phyloP scores from a whole-genome alignment of 805 yeast species.

The Hemisphaericaspora nanyangensis region DNA sequence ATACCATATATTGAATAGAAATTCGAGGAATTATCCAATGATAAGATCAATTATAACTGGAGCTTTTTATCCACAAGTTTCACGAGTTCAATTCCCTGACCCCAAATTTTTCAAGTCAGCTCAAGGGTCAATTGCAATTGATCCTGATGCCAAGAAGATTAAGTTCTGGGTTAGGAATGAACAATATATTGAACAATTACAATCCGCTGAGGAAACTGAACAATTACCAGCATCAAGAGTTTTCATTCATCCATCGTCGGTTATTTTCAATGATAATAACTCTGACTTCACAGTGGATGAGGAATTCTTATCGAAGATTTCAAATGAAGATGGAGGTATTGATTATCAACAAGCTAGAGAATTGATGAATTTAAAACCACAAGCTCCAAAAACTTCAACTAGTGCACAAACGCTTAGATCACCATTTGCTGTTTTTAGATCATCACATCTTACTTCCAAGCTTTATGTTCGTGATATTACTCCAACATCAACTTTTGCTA shows the following conservation, averaged over 20 bases:
- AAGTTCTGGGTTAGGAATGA: slow-evolving; percentile 73
- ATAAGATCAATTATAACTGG: slow-evolving; percentile 72
- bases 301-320: slow-evolving; percentile 6
- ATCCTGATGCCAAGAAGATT: slow-evolving; percentile 72
- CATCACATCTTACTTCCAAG: slow-evolving; percentile 62
- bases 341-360: slow-evolving; percentile 28
- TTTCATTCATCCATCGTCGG: slow-evolving; percentile 83
- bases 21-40: slow-evolving; percentile 46
- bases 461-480: slow-evolving; percentile 72
- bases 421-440: slow-evolving; percentile 60
- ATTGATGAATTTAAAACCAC: slow-evolving; percentile 40
- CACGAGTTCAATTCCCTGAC: slow-evolving; percentile 78
- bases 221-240: slow-evolving; percentile 62
- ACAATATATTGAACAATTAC: slow-evolving; percentile 28
- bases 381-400: slow-evolving; percentile 20
- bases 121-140: slow-evolving; percentile 80
- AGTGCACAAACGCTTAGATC: slow-evolving; percentile 37
- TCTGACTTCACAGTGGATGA: slow-evolving; percentile 15
- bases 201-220: slow-evolving; percentile 8
- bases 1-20: slow-evolving; percentile 42
- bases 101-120: slow-evolving; percentile 66
- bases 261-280: slow-evolving; percentile 50
- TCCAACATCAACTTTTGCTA: slow-evolving; percentile 69
- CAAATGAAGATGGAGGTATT: slow-evolving; percentile 38
- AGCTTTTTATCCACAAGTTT: slow-evolving; percentile 77